Evolutionary conservation across 1,284 basidiomycete species (phyloP).

Genomic region (Rhodofomes roseus): DNA sequence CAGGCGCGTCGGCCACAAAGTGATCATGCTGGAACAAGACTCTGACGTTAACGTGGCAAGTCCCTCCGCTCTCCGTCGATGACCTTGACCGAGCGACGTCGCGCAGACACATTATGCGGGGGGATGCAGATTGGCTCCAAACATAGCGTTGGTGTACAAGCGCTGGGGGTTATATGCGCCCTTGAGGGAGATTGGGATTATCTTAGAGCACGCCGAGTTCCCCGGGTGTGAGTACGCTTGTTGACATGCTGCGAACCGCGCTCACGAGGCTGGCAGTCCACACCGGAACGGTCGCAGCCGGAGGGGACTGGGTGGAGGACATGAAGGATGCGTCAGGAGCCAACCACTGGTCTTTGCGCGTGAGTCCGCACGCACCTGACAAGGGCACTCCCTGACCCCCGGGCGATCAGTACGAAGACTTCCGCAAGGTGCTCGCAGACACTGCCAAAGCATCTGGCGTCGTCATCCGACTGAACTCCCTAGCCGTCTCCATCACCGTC

Average conservation of each 20-base stretch:
- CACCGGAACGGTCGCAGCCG: slow-evolving; percentile 17
- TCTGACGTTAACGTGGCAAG: slow-evolving; percentile 15
- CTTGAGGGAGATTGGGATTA: slow-evolving; percentile 11
- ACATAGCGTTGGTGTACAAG: slow-evolving; percentile 23
- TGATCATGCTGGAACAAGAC: slow-evolving; percentile 24
- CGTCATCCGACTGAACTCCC: slow-evolving; percentile 12
- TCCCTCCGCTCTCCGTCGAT: not conserved
- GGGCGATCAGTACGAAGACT: slow-evolving; percentile 19
- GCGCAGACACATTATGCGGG: slow-evolving; percentile 16
- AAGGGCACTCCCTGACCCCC: not conserved
- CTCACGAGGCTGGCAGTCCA: slow-evolving; percentile 15
- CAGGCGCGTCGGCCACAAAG: slow-evolving; percentile 25
- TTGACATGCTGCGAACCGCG: too few relatives aligned
- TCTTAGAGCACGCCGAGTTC: slow-evolving; percentile 12
- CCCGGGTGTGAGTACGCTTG: slow-evolving; percentile 10
- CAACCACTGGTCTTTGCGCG: slow-evolving; percentile 22
- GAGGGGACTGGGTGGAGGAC: slow-evolving; percentile 24
- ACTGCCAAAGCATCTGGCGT: slow-evolving; percentile 21
- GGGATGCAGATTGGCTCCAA: slow-evolving; percentile 26
- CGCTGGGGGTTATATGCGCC: slow-evolving; percentile 27
- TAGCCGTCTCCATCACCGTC: slow-evolving; percentile 15
- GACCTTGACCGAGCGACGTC: not conserved
- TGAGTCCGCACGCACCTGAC: slow-evolving; percentile 8
- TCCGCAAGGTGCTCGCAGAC: slow-evolving; percentile 20
- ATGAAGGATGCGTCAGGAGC: slow-evolving; percentile 26